Evolutionary conservation across 2,329 filamentous ascomycete species (phyloP), one percentile per base, ranked within the genome.

Genomic region (Gremmenia infestans): DNA sequence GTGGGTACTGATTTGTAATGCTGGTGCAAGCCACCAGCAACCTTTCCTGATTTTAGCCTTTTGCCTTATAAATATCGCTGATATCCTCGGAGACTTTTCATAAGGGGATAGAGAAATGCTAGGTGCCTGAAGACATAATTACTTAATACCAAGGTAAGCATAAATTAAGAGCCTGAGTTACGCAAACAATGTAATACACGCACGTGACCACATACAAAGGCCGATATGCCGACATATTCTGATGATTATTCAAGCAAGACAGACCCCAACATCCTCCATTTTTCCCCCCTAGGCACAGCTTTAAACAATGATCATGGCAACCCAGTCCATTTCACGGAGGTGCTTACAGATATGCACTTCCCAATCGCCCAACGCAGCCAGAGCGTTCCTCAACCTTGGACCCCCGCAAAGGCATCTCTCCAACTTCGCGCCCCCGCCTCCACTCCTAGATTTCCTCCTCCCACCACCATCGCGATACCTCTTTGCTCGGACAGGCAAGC

Each of bases 381-480:
- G 63, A 63, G 57, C 62, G 49, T 69, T 68, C 50, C 59, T 69
- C 32, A 62, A 65, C 50, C 55, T 67, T 45, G 55, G 60, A 3
- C 61, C 65, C 4, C 61, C 65, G 14, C 60, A 57, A 54, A 62
- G 60, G 59, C 47, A 56, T 17, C 37, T 64, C 15, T 28, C 45
- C 9, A 52, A 59, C 42, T 63, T 22, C 46, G 50, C 61, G 2
- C 19, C 19, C 53, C 58, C 65, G 15, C 56, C 52, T 45, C 65
- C 60, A 50, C 43, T 65, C 43, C 63, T 67, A 39, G 67, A 68
- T 40, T 70, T 70, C 53, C 63, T 70, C 19, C 45, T 63, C 12
- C 67, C 68, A 19, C 37, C 58, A n/a, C 12, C 56, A 25, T 45
- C 52, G 4, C 28, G 43, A 23, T 25, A 37, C 22, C n/a, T 50